Conservation (phyloP, 371 early-diverging fungal species). For the Syncephalastrum contaminatum region DNA sequence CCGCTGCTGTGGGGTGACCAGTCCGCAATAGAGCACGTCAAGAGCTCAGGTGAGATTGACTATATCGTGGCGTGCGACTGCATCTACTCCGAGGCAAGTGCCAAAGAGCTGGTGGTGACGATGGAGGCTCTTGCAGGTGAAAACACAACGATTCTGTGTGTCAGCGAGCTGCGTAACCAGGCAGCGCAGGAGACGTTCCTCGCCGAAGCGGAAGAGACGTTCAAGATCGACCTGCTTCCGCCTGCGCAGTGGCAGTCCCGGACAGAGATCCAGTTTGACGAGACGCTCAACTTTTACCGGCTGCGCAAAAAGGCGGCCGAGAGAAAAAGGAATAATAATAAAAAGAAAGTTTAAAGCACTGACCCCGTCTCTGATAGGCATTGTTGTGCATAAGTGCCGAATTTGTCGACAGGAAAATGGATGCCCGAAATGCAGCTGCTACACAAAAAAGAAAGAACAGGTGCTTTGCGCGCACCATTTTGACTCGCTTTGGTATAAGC, state of each 20-base stretch:
- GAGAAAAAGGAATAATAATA: slow-evolving; percentile 1
- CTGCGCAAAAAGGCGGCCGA: slow-evolving; percentile 19
- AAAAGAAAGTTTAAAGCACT: too few species aligned
- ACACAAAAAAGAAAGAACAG: neutral
- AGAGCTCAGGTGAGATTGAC: slow-evolving; percentile 37
- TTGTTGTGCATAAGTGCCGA: too few species aligned
- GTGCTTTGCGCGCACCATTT: neutral
- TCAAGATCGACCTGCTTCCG: slow-evolving; percentile 43
- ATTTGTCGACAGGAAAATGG: too few species aligned
- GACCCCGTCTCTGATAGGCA: slow-evolving; percentile 1
- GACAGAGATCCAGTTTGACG: slow-evolving; percentile 40
- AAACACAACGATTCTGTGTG: slow-evolving; percentile 44
- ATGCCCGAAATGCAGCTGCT: neutral
- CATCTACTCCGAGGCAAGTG: slow-evolving; percentile 57
- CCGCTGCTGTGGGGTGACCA: slow-evolving; percentile 48
- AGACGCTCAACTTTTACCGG: slow-evolving; percentile 45
- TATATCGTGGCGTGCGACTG: slow-evolving; percentile 55
- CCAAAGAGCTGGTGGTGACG: slow-evolving; percentile 45
- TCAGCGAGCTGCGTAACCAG: slow-evolving; percentile 53
- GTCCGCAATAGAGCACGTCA: slow-evolving; percentile 31
- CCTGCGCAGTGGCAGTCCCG: slow-evolving; percentile 44
- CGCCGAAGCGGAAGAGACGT: slow-evolving; percentile 32
- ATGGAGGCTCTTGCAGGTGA: slow-evolving; percentile 37
- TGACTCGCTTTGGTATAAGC: slow-evolving; percentile 1
- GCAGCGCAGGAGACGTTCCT: slow-evolving; percentile 53